Conservation (phyloP, 2,329 filamentous ascomycete genomes). For the Apiospora koreana region DNA sequence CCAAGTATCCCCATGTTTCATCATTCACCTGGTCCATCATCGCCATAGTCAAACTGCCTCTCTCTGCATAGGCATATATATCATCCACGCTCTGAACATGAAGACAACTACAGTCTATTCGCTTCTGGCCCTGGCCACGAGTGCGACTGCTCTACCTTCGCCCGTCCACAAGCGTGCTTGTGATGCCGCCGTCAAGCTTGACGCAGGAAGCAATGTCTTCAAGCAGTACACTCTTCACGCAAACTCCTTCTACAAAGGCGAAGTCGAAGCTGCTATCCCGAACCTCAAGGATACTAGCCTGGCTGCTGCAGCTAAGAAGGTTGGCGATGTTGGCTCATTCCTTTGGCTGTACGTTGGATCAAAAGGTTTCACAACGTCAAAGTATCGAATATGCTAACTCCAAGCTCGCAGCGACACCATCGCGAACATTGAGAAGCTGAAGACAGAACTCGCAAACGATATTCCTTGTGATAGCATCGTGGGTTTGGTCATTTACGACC, state of each 20-base stretch:
- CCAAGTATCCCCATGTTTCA: not conserved
- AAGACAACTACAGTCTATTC: constrained; percentile 12
- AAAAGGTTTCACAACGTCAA: not conserved
- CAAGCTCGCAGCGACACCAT: constrained; percentile 45
- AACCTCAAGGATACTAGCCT: constrained; percentile 46
- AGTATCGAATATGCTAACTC: not conserved
- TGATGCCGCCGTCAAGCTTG: constrained; percentile 29
- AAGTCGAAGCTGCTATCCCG: constrained; percentile 29
- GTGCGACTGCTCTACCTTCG: constrained; percentile 48
- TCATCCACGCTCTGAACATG: not conserved
- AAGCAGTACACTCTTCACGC: constrained; percentile 31
- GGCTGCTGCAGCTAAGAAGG: constrained; percentile 52
- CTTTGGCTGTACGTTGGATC: constrained; percentile 49
- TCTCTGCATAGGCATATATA: not conserved
- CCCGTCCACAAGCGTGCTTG: constrained; percentile 43
- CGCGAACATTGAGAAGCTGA: constrained; percentile 51
- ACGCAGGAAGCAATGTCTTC: constrained; percentile 33
- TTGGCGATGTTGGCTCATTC: constrained; percentile 56
- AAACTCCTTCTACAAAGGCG: constrained; percentile 32
- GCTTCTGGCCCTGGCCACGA: constrained; percentile 39
- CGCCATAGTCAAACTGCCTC: not conserved
- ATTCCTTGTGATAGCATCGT: constrained; percentile 43
- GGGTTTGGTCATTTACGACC: constrained; percentile 58
- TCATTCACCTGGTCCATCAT: not conserved
- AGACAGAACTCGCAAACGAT: constrained; percentile 44